A percentile compares a stretch with the other conserved stretches of the same genome.
Evolutionary conservation across 345 rosid species (phyloP).

Genomic region (Acer saccharum): DNA sequence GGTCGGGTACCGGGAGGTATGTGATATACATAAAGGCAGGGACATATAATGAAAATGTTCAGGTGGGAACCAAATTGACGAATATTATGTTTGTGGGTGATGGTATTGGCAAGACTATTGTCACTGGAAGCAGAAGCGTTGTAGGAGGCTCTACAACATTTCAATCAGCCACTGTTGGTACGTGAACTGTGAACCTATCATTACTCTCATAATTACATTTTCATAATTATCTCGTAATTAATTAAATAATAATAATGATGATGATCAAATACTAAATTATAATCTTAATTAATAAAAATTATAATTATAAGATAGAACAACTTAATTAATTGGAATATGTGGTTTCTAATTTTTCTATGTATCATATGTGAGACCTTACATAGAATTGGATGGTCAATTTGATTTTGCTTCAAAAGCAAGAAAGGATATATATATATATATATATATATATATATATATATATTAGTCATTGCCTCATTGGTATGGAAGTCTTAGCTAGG

Average conservation of each 20-base stretch:
- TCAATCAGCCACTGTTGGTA: constrained; percentile 87
- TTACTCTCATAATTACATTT: background rate
- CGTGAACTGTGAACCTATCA: constrained; percentile 18
- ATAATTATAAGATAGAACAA: background rate
- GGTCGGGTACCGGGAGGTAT: constrained; percentile 61
- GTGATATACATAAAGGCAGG: constrained; percentile 83
- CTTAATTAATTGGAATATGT: background rate
- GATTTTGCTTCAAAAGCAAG: constrained; percentile 7
- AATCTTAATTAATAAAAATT: too few species aligned
- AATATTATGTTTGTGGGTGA: constrained; percentile 88
- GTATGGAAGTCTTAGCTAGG: too few species aligned
- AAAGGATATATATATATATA: background rate
- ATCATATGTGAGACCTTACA: background rate
- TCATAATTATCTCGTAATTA: too few species aligned
- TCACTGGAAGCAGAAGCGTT: constrained; percentile 85
- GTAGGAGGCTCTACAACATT: constrained; percentile 86
- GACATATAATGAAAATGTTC: constrained; percentile 65
- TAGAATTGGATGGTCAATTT: background rate
- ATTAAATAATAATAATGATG: too few species aligned
- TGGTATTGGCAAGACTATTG: constrained; percentile 67
- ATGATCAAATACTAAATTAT: too few species aligned
- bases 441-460: too few species aligned
- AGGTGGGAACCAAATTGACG: constrained; percentile 42
- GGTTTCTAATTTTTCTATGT: background rate
- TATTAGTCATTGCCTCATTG: too few species aligned